Evolutionary conservation across 192 early-diverging fungal genomes (phyloP), one percentile per base, ranked within the genome.

Genomic region (Coemansia sp.): DNA sequence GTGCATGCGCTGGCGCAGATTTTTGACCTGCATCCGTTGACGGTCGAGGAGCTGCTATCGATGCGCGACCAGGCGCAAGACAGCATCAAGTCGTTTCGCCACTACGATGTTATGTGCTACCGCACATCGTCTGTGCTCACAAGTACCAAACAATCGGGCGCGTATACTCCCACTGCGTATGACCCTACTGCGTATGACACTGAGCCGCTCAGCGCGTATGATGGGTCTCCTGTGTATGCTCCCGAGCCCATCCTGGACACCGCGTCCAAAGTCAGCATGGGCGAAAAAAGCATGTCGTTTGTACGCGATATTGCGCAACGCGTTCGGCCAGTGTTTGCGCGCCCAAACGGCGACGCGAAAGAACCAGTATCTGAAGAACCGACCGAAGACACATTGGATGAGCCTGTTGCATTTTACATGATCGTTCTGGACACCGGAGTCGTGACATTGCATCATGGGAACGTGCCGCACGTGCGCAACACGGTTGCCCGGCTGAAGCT

Each of bases 101-200:
- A 90, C 72, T 98, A 98, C 80, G 92, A 92, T 62, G 93, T 94
- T 83, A 84, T 94, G 11, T 86, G 87, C 65, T 93, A 93, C 62
- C 84, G 90, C 26, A 85, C 83, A 1, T 87, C 66, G 9, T 80
- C 64, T 78, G 82, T 14, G 35, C 69, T 24, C 69, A 20, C 37
- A 7, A 35, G 32, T 35, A 7, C 32, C 32, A 35, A 35, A 35
- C 1, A 4, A 9, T 35, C 32, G 32, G 8, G 32, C 32, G 32
- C 32, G 32, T 35, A 35, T 35, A 35, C 32, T 7, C 8, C 32
- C 32, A 35, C 32, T 10, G 32, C 32, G 8, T 32, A 32, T 7
- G 29, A 32, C 5, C 8, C 29, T 1, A 7, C 6, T 1, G 29
- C 29, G 29, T 35, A 35, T 10, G 32, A 35, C 7, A 7, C 32